Percentiles rank a stretch among this genome's conserved stretches.
phyloP scores from a whole-genome alignment of 208 protist species.

The Leishmania braziliensis region DNA sequence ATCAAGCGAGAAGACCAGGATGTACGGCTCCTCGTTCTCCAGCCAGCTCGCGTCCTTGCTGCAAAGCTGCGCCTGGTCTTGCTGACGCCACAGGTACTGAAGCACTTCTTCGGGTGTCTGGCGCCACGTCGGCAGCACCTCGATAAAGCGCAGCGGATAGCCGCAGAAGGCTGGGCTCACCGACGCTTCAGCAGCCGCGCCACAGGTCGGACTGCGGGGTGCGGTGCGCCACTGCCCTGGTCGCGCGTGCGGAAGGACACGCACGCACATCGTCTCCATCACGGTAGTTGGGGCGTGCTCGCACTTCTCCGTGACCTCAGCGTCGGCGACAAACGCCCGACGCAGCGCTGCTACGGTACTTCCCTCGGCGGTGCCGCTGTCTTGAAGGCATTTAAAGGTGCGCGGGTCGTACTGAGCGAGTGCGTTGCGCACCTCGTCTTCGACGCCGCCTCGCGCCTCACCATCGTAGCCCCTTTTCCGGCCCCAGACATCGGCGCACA shows the following conservation, averaged over 20 bases:
- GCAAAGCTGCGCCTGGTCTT: background rate
- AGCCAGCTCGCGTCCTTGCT: conserved; percentile 4
- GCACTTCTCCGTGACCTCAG: background rate
- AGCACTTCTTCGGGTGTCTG: conserved; percentile 26
- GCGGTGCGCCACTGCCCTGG: conserved; percentile 1
- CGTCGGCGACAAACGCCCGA: conserved; percentile 4
- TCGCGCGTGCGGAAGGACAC: conserved; percentile 25
- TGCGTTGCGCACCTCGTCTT: background rate
- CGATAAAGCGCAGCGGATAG: conserved; percentile 29
- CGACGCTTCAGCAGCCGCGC: background rate
- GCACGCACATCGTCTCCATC: conserved; percentile 28
- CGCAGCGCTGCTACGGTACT: conserved; percentile 6
- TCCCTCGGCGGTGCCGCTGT: conserved; percentile 11
- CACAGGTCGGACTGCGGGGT: background rate
- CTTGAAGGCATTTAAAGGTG: conserved; percentile 19
- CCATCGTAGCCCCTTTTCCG: background rate
- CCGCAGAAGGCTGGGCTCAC: conserved; percentile 9
- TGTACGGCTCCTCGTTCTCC: conserved; percentile 32
- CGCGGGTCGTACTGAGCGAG: background rate
- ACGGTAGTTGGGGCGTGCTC: background rate
- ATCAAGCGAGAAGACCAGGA: conserved; percentile 29
- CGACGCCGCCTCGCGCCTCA: background rate
- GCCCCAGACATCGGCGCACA: conserved; percentile 12
- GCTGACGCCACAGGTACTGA: conserved; percentile 4
- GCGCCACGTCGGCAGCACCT: conserved; percentile 33